These are phyloP conservation scores for Fusarium hostae DNA, from an alignment of 2,329 filamentous ascomycete species.

Conservation along the genomic window DNA sequence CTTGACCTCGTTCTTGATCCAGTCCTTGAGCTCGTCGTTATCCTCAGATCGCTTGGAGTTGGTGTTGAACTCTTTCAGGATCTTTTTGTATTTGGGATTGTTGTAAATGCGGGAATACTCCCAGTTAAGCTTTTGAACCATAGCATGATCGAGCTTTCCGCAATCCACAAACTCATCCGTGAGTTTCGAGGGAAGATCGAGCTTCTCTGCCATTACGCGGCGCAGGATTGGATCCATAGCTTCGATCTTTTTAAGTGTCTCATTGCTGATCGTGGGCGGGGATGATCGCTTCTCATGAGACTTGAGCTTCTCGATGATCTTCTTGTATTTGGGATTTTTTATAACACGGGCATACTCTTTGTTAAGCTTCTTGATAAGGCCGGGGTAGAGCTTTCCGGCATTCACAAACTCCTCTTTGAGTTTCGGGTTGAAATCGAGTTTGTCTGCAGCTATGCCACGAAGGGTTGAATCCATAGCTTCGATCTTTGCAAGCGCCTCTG, in stretches of 20 bases:
- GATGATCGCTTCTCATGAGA: background rate
- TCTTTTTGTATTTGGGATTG: background rate
- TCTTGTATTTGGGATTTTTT: background rate
- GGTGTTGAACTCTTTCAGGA: background rate
- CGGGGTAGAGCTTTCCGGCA: background rate
- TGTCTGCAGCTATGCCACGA: background rate
- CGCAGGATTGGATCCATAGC: background rate
- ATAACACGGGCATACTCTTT: constrained; percentile 1
- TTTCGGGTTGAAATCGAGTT: background rate
- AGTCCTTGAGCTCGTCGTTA: background rate
- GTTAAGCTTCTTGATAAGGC: constrained; percentile 2
- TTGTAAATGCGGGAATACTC: background rate
- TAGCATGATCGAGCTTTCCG: background rate
- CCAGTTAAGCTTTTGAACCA: constrained; percentile 6
- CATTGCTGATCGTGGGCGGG: background rate
- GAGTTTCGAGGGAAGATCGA: background rate
- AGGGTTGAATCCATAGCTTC: background rate
- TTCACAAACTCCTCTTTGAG: background rate
- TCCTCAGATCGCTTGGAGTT: background rate
- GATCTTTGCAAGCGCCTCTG: background rate
- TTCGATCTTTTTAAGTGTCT: background rate
- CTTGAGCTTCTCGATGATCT: background rate
- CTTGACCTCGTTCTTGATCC: background rate
- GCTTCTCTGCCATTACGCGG: background rate
- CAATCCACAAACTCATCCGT: background rate